Percentiles rank a stretch among this genome's conserved stretches.
Evolutionary conservation across 495 filamentous ascomycete species (phyloP).

Genomic region (Cetradonia linearis): DNA sequence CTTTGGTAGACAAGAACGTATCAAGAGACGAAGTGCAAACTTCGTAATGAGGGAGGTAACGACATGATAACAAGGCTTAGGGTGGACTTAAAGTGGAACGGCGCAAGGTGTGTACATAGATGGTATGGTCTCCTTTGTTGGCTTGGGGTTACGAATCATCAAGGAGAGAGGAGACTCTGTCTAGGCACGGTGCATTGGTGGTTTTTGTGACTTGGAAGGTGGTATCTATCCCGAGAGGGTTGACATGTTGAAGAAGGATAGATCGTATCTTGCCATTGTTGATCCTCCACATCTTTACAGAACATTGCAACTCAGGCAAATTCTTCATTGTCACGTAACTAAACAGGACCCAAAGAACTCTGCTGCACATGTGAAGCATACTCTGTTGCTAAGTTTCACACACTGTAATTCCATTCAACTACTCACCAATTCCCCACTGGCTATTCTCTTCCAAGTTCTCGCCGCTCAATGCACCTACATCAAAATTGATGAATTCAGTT

Average conservation of each 20-base stretch:
- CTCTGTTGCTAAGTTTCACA: too few relatives aligned
- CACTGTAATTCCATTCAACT: too few relatives aligned
- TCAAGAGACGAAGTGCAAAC: neutral
- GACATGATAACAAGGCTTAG: neutral
- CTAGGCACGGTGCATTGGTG: neutral
- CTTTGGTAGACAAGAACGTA: neutral
- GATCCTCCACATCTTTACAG: too few relatives aligned
- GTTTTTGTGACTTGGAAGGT: neutral
- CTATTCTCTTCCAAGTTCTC: too few relatives aligned
- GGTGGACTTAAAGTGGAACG: neutral
- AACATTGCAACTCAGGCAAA: too few relatives aligned
- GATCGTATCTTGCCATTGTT: neutral
- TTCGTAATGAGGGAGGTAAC: slow-evolving; percentile 2
- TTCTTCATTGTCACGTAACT: too few relatives aligned
- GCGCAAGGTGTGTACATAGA: slow-evolving; percentile 11
- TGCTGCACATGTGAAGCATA: too few relatives aligned
- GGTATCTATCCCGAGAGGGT: neutral
- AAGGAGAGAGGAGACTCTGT: neutral
- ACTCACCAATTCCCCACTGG: too few relatives aligned
- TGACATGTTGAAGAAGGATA: neutral
- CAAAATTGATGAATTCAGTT: too few relatives aligned
- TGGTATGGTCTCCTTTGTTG: neutral
- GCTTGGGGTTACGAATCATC: neutral
- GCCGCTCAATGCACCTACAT: too few relatives aligned
- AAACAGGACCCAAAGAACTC: too few relatives aligned